These are phyloP conservation scores for Gymnopilus junonius DNA, from an alignment of 768 basidiomycete species.

Conservation along the genomic window DNA sequence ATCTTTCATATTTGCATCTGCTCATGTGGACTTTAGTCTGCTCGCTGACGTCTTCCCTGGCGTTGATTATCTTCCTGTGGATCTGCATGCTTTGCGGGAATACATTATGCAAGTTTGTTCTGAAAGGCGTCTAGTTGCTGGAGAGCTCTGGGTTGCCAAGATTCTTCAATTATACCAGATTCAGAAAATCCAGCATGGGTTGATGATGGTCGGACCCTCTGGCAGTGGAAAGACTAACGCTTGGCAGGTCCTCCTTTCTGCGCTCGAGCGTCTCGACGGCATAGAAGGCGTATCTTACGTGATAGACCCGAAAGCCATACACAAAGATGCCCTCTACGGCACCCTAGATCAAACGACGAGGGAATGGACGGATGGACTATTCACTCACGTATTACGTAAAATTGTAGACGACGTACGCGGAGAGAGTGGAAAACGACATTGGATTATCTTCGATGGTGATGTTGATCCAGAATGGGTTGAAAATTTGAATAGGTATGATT, in stretches of 20 bases:
- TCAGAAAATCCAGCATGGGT: conserved; percentile 98
- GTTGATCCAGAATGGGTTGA: conserved; percentile 99
- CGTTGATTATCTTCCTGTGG: conserved; percentile 87
- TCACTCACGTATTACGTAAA: conserved; percentile 96
- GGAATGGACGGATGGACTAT: conserved; percentile 99
- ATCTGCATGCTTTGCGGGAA: conserved; percentile 83
- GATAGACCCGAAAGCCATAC: conserved; percentile 99
- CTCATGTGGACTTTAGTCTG: conserved; percentile 52
- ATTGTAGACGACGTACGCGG: conserved; percentile 99
- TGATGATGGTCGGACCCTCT: conserved; percentile 99
- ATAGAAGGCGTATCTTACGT: conserved; percentile 93
- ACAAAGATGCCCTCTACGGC: conserved; percentile 97
- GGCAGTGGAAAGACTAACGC: conserved; percentile 97
- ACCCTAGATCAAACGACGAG: conserved; percentile 96
- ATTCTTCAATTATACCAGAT: conserved; percentile 98
- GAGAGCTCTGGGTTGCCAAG: conserved; percentile 92
- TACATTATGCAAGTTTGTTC: conserved; percentile 87
- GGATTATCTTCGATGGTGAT: conserved; percentile 99
- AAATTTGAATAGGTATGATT: conserved; percentile 91
- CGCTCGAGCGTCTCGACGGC: conserved; percentile 90
- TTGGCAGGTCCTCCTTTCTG: conserved; percentile 92
- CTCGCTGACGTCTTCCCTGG: conserved; percentile 98
- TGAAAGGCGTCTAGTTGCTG: conserved; percentile 83
- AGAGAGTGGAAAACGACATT: conserved; percentile 94
- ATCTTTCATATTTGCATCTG: conserved; percentile 4